Conservation (phyloP, 2,329 filamentous ascomycete genomes). For the Trichoderma citrinoviride region DNA sequence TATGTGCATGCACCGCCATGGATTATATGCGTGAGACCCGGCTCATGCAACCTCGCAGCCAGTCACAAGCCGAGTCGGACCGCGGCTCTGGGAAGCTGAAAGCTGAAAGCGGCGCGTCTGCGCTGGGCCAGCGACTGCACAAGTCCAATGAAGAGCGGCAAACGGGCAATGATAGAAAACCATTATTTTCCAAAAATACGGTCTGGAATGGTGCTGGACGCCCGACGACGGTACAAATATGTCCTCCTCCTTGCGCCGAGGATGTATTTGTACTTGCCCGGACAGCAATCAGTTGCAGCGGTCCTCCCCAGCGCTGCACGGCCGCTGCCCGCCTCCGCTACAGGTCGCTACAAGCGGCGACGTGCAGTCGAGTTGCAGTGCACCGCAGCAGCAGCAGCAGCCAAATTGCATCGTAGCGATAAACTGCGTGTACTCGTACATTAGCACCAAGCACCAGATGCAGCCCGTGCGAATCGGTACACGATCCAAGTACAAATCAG, state of each 20-base stretch:
- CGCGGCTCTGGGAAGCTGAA: constrained; percentile 8
- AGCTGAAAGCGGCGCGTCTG: background rate
- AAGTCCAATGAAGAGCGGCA: too few species aligned
- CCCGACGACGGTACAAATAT: too few species aligned
- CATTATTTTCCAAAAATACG: too few species aligned
- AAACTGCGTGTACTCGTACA: too few species aligned
- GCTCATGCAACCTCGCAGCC: constrained; percentile 8
- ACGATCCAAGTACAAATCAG: too few species aligned
- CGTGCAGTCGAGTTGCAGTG: background rate
- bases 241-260: too few species aligned
- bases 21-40: constrained; percentile 15
- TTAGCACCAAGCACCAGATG: too few species aligned
- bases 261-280: too few species aligned
- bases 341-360: background rate
- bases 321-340: background rate
- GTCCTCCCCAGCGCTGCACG: background rate
- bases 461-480: too few species aligned
- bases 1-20: constrained; percentile 10
- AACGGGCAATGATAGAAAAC: too few species aligned
- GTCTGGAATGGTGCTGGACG: too few species aligned
- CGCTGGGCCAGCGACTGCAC: background rate
- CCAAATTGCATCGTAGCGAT: too few species aligned
- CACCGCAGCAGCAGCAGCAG: background rate
- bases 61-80: background rate
- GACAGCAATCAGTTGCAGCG: background rate